Evolutionary conservation across 2,329 filamentous ascomycete species (phyloP).

Genomic region (Ophiocordyceps robertsii): DNA sequence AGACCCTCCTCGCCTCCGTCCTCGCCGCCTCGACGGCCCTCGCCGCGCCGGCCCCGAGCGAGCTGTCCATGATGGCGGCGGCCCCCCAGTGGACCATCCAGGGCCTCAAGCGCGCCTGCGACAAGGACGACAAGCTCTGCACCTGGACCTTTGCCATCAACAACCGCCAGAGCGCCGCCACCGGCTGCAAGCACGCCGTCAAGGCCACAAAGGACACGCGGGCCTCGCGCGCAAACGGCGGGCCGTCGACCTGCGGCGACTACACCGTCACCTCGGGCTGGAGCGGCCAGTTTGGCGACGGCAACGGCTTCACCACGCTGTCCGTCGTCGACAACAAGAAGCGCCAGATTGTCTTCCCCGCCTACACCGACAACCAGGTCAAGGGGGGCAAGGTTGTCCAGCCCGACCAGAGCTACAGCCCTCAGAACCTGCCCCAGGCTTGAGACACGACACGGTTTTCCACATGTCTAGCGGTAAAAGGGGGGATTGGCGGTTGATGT

Average conservation of each 20-base stretch:
- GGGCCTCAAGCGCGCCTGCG: constrained; percentile 25
- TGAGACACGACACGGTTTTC: no score
- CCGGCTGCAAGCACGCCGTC: constrained; percentile 6
- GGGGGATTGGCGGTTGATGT: no score
- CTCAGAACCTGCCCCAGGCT: constrained; percentile 3
- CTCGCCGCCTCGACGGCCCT: constrained; percentile 20
- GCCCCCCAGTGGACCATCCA: constrained; percentile 28
- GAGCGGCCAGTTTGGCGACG: constrained; percentile 39
- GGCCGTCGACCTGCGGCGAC: constrained; percentile 28
- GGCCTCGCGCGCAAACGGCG: constrained; percentile 23
- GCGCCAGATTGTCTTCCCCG: constrained; percentile 34
- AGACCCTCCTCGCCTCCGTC: constrained; percentile 21
- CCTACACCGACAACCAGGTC: constrained; percentile 39
- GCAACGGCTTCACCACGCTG: constrained; percentile 39
- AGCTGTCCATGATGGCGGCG: constrained; percentile 25
- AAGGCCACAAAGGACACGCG: constrained; percentile 19
- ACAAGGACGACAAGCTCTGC: constrained; percentile 23
- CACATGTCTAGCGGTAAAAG: no score
- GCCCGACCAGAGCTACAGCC: constrained; percentile 34
- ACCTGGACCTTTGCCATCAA: constrained; percentile 30
- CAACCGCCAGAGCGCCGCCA: constrained; percentile 17
- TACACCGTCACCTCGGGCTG: constrained; percentile 40
- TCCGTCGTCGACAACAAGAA: constrained; percentile 30
- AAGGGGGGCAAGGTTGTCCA: constrained; percentile 27
- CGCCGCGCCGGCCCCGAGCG: constrained; percentile 17